Evolutionary conservation across 148 eudicot species (phyloP), one percentile per base, ranked within the genome.

Genomic region (Silene conica): DNA sequence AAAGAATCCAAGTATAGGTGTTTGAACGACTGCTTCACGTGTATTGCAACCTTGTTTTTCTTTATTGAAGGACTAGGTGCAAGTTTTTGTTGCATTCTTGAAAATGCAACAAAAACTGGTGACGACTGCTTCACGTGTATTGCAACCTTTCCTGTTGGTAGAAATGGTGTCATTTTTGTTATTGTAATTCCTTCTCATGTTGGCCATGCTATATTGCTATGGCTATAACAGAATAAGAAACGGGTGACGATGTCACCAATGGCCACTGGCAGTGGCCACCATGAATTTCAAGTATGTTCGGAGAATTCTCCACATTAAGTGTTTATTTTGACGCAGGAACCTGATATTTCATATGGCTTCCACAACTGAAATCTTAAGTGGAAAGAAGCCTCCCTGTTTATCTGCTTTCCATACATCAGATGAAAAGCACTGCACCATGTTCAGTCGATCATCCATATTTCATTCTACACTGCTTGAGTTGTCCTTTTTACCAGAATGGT

Each of bases 241-340:
- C 46, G 58, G 76, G 72, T 67, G 54, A 31, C 20, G 56, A 18
- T 60, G 14, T 26, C 4, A 46, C 45, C 25, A 62, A 46, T 46
- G 56, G 65, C 60, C 76, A 67, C 81, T 66, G 59, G 72, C 63
- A 63, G 60, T 75, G 75, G 67, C 67, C 43, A 16, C 72, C 67
- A 23, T 12, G 64, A 54, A 59, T 76, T 70, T 73, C 55, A 73
- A 69, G 63, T 80, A 85, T 84, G 67, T 68, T 82, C 73, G 75
- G 79, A 80, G 83, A 70, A 83, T 78, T 46, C 79, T 88, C 83
- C 85, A 72, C 83, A 76, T 88, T 87, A 88, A 94, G 89, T 82
- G 80, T 87, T 89, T 89, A 80, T 87, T 91, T 94, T 94, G 86
- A 83, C 91, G 97, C 98, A 94, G 96, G 98, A 89, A 83, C 82